These are phyloP conservation scores for Puccinia polysora DNA, from an alignment of 1,284 basidiomycete species.

Conservation along the genomic window DNA sequence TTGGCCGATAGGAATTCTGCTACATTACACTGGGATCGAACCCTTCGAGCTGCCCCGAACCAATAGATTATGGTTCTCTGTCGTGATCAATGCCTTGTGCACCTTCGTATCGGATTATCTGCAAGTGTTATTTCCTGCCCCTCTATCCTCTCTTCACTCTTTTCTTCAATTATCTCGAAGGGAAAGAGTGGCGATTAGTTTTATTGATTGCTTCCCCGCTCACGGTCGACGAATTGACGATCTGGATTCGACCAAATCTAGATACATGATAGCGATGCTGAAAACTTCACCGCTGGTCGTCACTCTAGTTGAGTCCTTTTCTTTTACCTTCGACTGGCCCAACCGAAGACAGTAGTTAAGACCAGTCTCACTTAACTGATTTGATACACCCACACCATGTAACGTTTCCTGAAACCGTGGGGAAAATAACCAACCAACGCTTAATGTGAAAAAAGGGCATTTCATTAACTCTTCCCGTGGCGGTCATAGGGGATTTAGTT, in stretches of 20 bases:
- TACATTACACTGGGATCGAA: slow-evolving; percentile 74
- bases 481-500: slow-evolving; percentile 72
- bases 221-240: no score
- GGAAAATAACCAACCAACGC: not conserved
- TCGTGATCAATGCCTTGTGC: slow-evolving; percentile 62
- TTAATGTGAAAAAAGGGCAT: slow-evolving; percentile 93
- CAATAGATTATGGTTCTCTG: slow-evolving; percentile 61
- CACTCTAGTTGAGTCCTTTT: slow-evolving; percentile 38
- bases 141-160: not conserved
- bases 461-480: slow-evolving; percentile 88
- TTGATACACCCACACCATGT: not conserved
- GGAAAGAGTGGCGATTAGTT: not conserved
- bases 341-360: no score
- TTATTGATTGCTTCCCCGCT: not conserved
- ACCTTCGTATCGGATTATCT: slow-evolving; percentile 43
- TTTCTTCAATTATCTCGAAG: not conserved
- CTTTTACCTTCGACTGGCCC: not conserved
- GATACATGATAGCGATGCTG: slow-evolving; percentile 68
- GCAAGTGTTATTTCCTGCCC: not conserved
- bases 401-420: slow-evolving; percentile 59
- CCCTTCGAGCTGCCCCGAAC: slow-evolving; percentile 68
- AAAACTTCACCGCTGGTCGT: slow-evolving; percentile 69
- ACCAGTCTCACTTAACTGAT: not conserved
- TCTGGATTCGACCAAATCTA: not conserved
- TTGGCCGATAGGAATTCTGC: slow-evolving; percentile 74